phyloP scores from a whole-genome alignment of 2,329 filamentous ascomycete species.

The Alternaria brassicicola region DNA sequence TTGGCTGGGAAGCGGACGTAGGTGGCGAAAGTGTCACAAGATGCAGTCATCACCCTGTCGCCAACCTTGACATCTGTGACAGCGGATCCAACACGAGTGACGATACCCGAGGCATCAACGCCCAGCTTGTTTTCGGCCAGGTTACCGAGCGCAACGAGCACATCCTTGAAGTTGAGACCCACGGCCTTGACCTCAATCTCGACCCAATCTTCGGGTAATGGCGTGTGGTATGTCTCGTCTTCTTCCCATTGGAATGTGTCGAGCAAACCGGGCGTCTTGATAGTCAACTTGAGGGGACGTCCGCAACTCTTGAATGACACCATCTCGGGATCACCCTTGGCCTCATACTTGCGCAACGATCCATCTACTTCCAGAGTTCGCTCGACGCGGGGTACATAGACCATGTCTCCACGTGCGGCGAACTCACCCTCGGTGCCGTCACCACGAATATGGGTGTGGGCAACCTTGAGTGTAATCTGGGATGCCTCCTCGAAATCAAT shows the following conservation, averaged over 20 bases:
- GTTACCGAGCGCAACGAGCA: slow-evolving; percentile 6
- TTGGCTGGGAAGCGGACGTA: too few relatives aligned
- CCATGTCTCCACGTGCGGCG: slow-evolving; percentile 4
- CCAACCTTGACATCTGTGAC: neutral
- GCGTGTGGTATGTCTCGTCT: slow-evolving; percentile 3
- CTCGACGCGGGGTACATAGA: slow-evolving; percentile 8
- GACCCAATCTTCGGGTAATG: neutral
- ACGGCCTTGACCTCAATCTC: slow-evolving; percentile 7
- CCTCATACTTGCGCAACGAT: slow-evolving; percentile 10
- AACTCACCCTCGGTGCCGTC: slow-evolving; percentile 10
- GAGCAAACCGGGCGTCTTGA: slow-evolving; percentile 7
- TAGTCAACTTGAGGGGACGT: slow-evolving; percentile 7
- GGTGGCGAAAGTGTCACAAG: too few relatives aligned
- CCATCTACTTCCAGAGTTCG: slow-evolving; percentile 3
- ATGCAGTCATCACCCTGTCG: too few relatives aligned
- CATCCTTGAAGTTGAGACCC: slow-evolving; percentile 12
- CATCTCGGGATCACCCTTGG: slow-evolving; percentile 12
- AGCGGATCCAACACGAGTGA: too few relatives aligned
- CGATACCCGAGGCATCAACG: slow-evolving; percentile 1
- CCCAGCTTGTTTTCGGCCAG: slow-evolving; percentile 8
- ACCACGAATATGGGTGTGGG: neutral
- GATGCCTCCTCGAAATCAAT: slow-evolving; percentile 3
- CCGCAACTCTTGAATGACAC: slow-evolving; percentile 3
- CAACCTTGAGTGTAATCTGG: slow-evolving; percentile 5
- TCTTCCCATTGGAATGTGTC: slow-evolving; percentile 10